Evolutionary conservation across 1,139 yeast genomes (phyloP), one percentile per base, ranked within the genome.

Genomic region (Arxiozyma slooffiae): DNA sequence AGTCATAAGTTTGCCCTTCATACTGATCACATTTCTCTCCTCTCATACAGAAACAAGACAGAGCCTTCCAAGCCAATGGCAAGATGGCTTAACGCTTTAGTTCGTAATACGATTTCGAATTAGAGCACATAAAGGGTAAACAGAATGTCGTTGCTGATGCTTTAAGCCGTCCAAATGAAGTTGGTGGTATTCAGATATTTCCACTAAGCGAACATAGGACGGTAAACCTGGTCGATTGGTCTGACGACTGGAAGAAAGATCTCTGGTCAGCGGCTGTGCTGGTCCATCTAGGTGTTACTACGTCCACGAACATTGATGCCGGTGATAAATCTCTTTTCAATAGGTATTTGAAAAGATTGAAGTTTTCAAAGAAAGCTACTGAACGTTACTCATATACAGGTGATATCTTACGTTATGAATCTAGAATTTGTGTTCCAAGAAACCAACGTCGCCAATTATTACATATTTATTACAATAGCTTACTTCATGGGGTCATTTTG

Each of bases 61-160:
- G 53, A 57, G 47, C 58, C 59, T 17, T 34, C 45, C 9, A 37
- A 41, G 18, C 21, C 57, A 21, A n/a, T 53, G 11, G 34, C 42
- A 26, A 37, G 54, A 5, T 56, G 59, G 59, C 23, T 54, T 30
- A 54, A 53, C 26, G 38, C 23, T n/a, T 37, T 55, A 14, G 48
- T n/a, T n/a, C 47, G 8, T 56, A 52, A 34, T 56, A 44, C 36
- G 56, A 55, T 26, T 53, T 52, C 34, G 37, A 38, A 20, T 26
- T 52, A 6, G 48, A 49, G 37, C 54, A 55, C 36, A 20, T 53
- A 1, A 16, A 39, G 14, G 55, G 53, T 3, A 41, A 50, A 6
- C 37, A 48, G 20, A 54, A 53, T 38, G 37, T 44, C 6, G 55
- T 55, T 9, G 55, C 57, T 4, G 58, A 54, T 47, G 50, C 57